Evolutionary conservation across 2,329 filamentous ascomycete genomes (phyloP), one percentile per base, ranked within the genome.

Genomic region (Ceratocystis albifundus): DNA sequence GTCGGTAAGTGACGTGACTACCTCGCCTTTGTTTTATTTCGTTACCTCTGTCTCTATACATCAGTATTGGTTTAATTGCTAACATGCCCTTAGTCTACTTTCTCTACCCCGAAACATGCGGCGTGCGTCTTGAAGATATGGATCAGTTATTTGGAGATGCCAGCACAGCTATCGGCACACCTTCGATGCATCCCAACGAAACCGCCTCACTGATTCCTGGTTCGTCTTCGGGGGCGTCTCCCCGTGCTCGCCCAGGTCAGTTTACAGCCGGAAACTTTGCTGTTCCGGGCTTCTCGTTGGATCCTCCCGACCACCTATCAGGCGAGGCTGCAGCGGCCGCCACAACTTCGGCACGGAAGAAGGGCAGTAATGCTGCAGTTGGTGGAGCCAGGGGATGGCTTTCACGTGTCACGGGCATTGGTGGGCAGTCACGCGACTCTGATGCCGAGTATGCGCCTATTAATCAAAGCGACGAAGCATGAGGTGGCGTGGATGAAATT

Each of bases 111-210:
- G 94, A 99, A 76, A 99, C 94, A 0, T 94, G 92, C 71, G 95
- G 95, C 72, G 87, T 99, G 67, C 88, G 92, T 67, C 82, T 99
- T 63, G 94, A 99, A 77, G 94, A 99, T 71, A 99, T 99, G 94
- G 90, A 96, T 74, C 83, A 85, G 2, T 78, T 99, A 17, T 99
- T 99, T 73, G 94, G 94, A 70, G 94, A 99, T 75, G 89, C 92
- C 45, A 94, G 89, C 30, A 92, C 90, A 1, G 84, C 87, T 10
- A 87, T 89, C 62, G 82, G 80, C 50, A 96, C 93, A 0, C 92
- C 93, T 1, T 84, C 86, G 57, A 80, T 90, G 1, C 82, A 86
- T 67, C 76, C 76, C 12, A 64, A 65, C 32, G 91, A 96, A 76
- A 86, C 87, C 7, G 90, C 89, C n/a, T 90, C 90, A 2, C 80